Evolutionary conservation across 2,329 filamentous ascomycete genomes (phyloP), one percentile per base, ranked within the genome.

Genomic region (Neofusicoccum kwambonambiense): DNA sequence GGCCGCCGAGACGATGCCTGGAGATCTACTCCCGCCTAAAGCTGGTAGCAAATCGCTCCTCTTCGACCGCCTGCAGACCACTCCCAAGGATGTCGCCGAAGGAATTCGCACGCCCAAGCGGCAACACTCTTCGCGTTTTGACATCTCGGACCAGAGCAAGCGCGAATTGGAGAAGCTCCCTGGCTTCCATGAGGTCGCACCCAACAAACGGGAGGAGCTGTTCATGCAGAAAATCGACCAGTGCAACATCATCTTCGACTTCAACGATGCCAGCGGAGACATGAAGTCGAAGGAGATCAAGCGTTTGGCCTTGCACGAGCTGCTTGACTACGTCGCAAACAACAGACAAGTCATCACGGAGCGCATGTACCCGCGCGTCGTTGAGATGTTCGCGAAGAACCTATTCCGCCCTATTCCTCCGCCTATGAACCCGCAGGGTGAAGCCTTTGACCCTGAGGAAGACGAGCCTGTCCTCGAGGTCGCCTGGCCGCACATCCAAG

Each of bases 251-350:
- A 99, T 99, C 73, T 99, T 99, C 76, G 95, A 99, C 81, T 99
- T 99, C 82, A 99, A 98, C 77, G 95, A 99, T 79, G 92, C 94
- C 56, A 96, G 92, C 69, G 93, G 90, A 70, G 95, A 99, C 76
- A 98, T 99, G 93, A 99, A 99, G 79, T 97, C 94, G 54, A 99
- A 99, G 82, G 95, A 99, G 80, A 98, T 99, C 84, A 99, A 99
- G 84, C 88, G 95, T 74, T 83, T 99, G 70, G 95, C 95, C 47
- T 85, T 99, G 50, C 95, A 99, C 76, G 95, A 99, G 78, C 84
- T 99, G 67, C 86, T 99, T 69, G 95, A 99, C 78, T 99, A 99
- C 76, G 95, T 99, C 65, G 94, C 95, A 72, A 98, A 98, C 80
- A 99, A 99, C 77, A 88, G 95, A 71, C 94, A 97, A 74, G 95